phyloP scores from a whole-genome alignment of 2,329 filamentous ascomycete genomes.

The Venturia nashicola region DNA sequence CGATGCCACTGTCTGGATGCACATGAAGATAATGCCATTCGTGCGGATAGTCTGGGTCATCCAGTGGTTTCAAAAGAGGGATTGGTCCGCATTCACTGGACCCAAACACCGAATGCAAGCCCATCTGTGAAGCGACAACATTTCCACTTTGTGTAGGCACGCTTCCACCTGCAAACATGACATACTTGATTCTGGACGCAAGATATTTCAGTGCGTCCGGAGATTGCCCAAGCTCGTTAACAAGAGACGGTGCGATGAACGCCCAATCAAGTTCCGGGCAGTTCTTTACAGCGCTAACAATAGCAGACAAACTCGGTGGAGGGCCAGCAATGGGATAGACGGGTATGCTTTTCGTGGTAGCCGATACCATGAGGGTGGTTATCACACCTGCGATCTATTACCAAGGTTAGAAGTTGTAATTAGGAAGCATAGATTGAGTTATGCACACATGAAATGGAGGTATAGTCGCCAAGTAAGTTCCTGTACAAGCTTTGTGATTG shows the following conservation, averaged over 20 bases:
- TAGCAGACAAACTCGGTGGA: not conserved
- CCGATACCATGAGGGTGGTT: not conserved
- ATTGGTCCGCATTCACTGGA: not conserved
- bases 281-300: not conserved
- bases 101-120: not conserved
- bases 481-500: not conserved
- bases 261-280: not conserved
- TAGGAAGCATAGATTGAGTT: not conserved
- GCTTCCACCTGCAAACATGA: not conserved
- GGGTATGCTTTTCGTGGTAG: not conserved
- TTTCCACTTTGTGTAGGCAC: not conserved
- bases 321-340: not conserved
- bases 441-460: not conserved
- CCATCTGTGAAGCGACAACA: not conserved
- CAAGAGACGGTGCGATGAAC: not conserved
- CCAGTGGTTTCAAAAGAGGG: not conserved
- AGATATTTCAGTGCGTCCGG: not conserved
- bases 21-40: slow-evolving; percentile 6
- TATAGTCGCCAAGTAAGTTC: not conserved
- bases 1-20: slow-evolving; percentile 9
- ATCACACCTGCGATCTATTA: not conserved
- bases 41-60: not conserved
- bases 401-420: not conserved
- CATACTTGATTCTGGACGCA: not conserved
- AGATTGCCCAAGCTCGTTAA: not conserved